These are phyloP conservation scores for Globisporangium splendens DNA, from an alignment of 352 stramenopile genomes.

Conservation along the genomic window DNA sequence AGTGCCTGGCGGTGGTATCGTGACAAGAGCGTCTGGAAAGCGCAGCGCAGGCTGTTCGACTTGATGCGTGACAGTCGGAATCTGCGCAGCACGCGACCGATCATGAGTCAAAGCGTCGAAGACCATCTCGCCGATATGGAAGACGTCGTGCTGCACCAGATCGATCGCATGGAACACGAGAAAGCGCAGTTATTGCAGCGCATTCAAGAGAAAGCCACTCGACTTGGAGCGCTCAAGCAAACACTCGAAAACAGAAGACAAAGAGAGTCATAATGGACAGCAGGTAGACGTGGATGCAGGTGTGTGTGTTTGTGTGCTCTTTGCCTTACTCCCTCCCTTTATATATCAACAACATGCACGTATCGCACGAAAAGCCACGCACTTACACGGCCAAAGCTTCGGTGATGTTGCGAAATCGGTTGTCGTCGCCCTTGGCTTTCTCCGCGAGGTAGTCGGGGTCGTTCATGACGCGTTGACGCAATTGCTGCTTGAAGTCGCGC, in stretches of 20 bases:
- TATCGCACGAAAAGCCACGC: too few relatives aligned
- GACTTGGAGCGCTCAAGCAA: slow-evolving; percentile 4
- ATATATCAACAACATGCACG: too few relatives aligned
- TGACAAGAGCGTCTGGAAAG: not conserved
- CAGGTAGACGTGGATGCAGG: too few relatives aligned
- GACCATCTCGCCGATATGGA: slow-evolving; percentile 12
- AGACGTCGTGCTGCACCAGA: slow-evolving; percentile 5
- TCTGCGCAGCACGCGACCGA: slow-evolving; percentile 1
- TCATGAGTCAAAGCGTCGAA: slow-evolving; percentile 8
- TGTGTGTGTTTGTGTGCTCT: too few relatives aligned
- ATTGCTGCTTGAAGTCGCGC: slow-evolving; percentile 57
- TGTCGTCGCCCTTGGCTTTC: slow-evolving; percentile 20
- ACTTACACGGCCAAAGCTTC: slow-evolving; percentile 39
- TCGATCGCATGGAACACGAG: slow-evolving; percentile 12
- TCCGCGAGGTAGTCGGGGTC: slow-evolving; percentile 51
- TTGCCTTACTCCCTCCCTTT: too few relatives aligned
- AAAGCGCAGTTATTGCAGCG: slow-evolving; percentile 6
- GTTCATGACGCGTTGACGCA: slow-evolving; percentile 44
- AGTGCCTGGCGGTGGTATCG: slow-evolving; percentile 25
- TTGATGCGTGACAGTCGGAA: slow-evolving; percentile 5
- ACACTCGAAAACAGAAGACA: slow-evolving; percentile 4
- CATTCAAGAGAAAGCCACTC: slow-evolving; percentile 10
- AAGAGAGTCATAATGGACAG: too few relatives aligned
- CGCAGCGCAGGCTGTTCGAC: not conserved
- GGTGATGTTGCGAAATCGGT: slow-evolving; percentile 57